Conservation (phyloP, 2,329 filamentous ascomycete species). For the Triangularia setosa region DNA sequence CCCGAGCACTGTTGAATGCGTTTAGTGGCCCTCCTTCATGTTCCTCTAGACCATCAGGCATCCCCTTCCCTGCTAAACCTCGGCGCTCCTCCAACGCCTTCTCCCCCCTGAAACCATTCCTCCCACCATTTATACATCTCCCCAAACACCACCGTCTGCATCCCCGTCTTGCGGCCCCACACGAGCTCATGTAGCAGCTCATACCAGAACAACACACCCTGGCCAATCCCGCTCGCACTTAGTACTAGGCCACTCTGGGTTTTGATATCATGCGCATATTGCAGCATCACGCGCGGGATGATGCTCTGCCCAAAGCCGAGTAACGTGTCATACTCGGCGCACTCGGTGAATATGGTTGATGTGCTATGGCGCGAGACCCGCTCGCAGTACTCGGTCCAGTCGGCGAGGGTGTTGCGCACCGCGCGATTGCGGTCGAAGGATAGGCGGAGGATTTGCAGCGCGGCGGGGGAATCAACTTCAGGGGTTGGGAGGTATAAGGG, state of each 20-base stretch:
- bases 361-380: not conserved
- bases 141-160: not conserved
- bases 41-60: too few species aligned
- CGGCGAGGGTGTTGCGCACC: slow-evolving; percentile 4
- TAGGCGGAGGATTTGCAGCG: not conserved
- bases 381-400: slow-evolving; percentile 2
- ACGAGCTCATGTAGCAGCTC: slow-evolving; percentile 7
- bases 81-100: not conserved
- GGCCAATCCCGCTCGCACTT: not conserved
- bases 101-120: not conserved
- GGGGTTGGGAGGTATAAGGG: not conserved
- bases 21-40: too few species aligned
- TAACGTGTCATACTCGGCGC: slow-evolving; percentile 3
- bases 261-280: not conserved
- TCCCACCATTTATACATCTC: slow-evolving; percentile 5
- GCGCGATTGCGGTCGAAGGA: not conserved
- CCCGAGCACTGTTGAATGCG: too few species aligned
- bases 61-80: not conserved
- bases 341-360: slow-evolving; percentile 1
- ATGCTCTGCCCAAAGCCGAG: slow-evolving; percentile 3
- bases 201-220: slow-evolving; percentile 4
- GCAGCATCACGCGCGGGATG: slow-evolving; percentile 4
- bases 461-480: not conserved
- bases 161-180: slow-evolving; percentile 5
- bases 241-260: not conserved